Base-by-base conservation (phyloP, 495 filamentous ascomycete species). In the Trichoderma parareesei region DNA sequence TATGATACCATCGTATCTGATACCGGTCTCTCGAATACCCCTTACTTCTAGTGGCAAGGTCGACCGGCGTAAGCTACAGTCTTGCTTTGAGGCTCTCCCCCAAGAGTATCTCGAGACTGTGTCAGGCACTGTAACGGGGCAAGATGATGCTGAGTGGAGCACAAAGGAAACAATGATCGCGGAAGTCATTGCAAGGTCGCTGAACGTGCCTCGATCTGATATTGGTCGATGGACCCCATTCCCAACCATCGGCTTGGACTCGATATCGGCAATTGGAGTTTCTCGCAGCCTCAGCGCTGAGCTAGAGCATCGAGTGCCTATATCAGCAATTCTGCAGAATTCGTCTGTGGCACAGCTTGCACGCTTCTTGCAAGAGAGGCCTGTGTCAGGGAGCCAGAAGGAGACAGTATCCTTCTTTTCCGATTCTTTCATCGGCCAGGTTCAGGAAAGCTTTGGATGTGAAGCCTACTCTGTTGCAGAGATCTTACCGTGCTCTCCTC, bases 401-500 rank as follows among this genome's bases (percentile, higher is more conserved):
- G 43, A 38, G 40, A 41, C 35, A 60, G 1, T 68, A 73, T n/a
- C 61, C 27, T 61, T 74, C 9, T 78, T 89, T 49, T 66, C 77
- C 0, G 49, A 70, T 11, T 64, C 70, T 3, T 70, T 84, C 9
- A 37, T 75, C 0, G 65, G 75, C 1, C 64, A 67, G 3, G 71
- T 83, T 5, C 65, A 49, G 1, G 60, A 71, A 4, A 70, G 69
- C 7, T 77, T 85, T 60, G 42, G 63, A 3, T 37, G 69, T 2
- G 48, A 67, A 7, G 77, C 78, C 3, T 70, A 71, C 14, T 62
- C 65, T 0, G 76, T 89, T 6, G 68, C 83, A 53, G 74, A 72
- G 35, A 78, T 94, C 37, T 74, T 91, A 14, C 90, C 91, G 33
- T 94, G 91, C 68, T 93, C 90, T 4, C 88, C 90, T 3, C 73